Evolutionary conservation across 495 filamentous ascomycete species (phyloP).

Genomic region (Aspergillus mulundensis): DNA sequence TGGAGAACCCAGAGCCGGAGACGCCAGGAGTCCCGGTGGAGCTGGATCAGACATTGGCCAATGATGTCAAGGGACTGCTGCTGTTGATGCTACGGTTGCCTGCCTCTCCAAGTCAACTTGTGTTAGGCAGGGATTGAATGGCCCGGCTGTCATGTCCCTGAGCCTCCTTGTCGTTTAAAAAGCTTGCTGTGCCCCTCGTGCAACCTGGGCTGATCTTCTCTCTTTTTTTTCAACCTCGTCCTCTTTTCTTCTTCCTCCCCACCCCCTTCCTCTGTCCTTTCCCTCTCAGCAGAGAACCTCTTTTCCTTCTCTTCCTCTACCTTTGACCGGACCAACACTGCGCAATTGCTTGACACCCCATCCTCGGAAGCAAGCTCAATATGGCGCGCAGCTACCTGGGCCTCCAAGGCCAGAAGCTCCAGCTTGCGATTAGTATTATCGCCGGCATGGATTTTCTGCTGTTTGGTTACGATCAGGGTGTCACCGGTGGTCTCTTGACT

Average conservation of each 20-base stretch:
- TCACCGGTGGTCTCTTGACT: slow-evolving; percentile 57
- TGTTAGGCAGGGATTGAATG: not conserved
- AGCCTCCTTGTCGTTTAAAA: slow-evolving; percentile 8
- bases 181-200: slow-evolving; percentile 7
- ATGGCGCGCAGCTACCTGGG: slow-evolving; percentile 52
- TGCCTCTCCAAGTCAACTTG: not conserved
- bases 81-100: not conserved
- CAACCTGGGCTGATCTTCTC: slow-evolving; percentile 13
- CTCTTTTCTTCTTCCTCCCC: not conserved
- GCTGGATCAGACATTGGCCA: not conserved
- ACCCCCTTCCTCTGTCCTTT: not conserved
- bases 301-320: not conserved
- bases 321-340: no score
- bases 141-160: slow-evolving; percentile 3
- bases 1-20: slow-evolving; percentile 6
- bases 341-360: no score
- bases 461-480: slow-evolving; percentile 57
- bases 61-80: not conserved
- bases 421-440: slow-evolving; percentile 62
- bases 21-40: not conserved
- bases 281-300: not conserved
- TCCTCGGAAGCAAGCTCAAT: slow-evolving; percentile 10
- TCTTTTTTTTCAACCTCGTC: not conserved
- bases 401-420: slow-evolving; percentile 61
- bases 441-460: slow-evolving; percentile 69